Evolutionary conservation across 106 monocot genomes (phyloP).

Genomic region (Dioscorea zingiberensis): DNA sequence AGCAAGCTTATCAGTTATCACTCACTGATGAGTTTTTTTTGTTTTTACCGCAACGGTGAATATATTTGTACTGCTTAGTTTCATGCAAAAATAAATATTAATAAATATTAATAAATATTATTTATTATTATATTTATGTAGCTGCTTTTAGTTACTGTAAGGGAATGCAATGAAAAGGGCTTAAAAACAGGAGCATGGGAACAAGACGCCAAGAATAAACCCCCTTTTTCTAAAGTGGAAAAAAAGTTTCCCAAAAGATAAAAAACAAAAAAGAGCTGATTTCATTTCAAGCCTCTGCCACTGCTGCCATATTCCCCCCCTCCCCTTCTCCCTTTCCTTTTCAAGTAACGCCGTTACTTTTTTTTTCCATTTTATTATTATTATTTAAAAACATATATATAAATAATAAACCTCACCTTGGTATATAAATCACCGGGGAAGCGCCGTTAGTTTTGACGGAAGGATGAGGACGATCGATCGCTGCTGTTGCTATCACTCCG

Average conservation of each 20-base stretch:
- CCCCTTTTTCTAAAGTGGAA: slow-evolving; percentile 14
- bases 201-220: slow-evolving; percentile 22
- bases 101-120: no score
- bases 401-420: not conserved
- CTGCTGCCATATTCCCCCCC: not conserved
- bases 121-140: not conserved
- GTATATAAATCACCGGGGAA: not conserved
- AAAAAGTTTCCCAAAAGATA: slow-evolving; percentile 17
- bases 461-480: no score
- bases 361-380: not conserved
- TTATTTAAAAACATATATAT: not conserved
- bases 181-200: slow-evolving; percentile 27
- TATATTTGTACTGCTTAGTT: not conserved
- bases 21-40: not conserved
- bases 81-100: no score
- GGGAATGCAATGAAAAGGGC: slow-evolving; percentile 9
- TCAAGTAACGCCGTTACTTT: not conserved
- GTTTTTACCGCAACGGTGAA: not conserved
- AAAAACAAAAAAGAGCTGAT: not conserved
- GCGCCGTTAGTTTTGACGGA: no score
- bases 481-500: no score
- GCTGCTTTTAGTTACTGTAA: not conserved
- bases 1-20: no score
- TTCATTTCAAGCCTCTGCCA: not conserved
- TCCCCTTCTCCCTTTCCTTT: not conserved